Evolutionary conservation across 345 rosid genomes (phyloP).

Genomic region (Heritiera littoralis): DNA sequence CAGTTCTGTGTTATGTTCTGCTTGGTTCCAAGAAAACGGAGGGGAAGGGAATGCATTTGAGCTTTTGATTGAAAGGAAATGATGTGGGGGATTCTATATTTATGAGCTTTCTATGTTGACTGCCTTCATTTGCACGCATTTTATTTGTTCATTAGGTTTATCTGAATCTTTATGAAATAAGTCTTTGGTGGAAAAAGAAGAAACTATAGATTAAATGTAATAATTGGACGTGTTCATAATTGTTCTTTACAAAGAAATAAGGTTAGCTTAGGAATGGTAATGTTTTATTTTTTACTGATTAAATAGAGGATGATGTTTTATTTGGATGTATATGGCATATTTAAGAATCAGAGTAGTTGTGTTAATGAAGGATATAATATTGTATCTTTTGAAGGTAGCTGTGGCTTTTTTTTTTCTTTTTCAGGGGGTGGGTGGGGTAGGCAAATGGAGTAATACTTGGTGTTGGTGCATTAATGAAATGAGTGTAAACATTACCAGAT

Average conservation of each 20-base stretch:
- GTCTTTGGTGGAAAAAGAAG: not conserved
- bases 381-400: not conserved
- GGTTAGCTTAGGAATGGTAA: not conserved
- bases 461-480: not conserved
- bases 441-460: not conserved
- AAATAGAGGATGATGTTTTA: not conserved
- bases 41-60: not conserved
- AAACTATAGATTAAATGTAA: not conserved
- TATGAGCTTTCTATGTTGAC: not conserved
- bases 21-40: not conserved
- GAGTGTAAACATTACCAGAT: not conserved
- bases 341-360: not conserved
- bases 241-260: not conserved
- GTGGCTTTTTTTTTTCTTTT: not conserved
- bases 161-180: not conserved
- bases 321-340: not conserved
- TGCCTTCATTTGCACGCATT: not conserved
- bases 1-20: not conserved
- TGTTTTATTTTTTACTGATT: not conserved
- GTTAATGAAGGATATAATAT: not conserved
- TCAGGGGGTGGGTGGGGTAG: too few species aligned
- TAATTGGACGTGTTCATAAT: not conserved
- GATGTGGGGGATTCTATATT: not conserved
- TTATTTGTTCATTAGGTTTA: not conserved
- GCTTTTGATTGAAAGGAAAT: constrained; percentile 2